Conservation (phyloP, 208 protist genomes). For the Leishmania guyanensis region DNA sequence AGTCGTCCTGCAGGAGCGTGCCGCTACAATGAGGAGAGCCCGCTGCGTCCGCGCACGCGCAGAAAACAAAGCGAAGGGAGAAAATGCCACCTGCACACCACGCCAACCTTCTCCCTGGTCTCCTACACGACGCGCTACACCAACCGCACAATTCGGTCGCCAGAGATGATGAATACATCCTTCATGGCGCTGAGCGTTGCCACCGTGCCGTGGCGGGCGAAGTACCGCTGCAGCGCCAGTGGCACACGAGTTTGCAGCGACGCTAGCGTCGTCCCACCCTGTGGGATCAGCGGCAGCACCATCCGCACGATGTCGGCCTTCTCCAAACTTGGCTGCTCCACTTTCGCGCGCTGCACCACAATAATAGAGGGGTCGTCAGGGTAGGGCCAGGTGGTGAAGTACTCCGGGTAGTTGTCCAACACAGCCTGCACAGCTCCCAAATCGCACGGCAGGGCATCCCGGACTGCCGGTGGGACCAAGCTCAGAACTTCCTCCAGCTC, state of each 20-base stretch:
- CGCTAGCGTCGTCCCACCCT: slow-evolving; percentile 58
- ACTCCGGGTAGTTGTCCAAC: slow-evolving; percentile 62
- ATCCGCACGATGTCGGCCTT: slow-evolving; percentile 59
- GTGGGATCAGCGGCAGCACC: slow-evolving; percentile 69
- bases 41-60: neutral
- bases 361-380: slow-evolving; percentile 69
- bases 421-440: slow-evolving; percentile 40
- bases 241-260: slow-evolving; percentile 65
- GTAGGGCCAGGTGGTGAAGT: slow-evolving; percentile 77
- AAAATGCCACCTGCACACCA: neutral
- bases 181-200: slow-evolving; percentile 60
- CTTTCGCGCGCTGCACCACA: slow-evolving; percentile 77
- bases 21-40: neutral
- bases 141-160: slow-evolving; percentile 73
- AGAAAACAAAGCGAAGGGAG: neutral
- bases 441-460: slow-evolving; percentile 55
- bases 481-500: slow-evolving; percentile 78
- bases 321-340: slow-evolving; percentile 54
- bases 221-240: slow-evolving; percentile 77
- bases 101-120: neutral
- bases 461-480: slow-evolving; percentile 70
- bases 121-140: slow-evolving; percentile 13
- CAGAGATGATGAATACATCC: slow-evolving; percentile 63
- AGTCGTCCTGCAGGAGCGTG: too few species aligned
- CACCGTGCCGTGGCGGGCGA: slow-evolving; percentile 73